These are phyloP conservation scores for Kuraishia floccosa DNA, from an alignment of 805 yeast genomes.

Conservation along the genomic window DNA sequence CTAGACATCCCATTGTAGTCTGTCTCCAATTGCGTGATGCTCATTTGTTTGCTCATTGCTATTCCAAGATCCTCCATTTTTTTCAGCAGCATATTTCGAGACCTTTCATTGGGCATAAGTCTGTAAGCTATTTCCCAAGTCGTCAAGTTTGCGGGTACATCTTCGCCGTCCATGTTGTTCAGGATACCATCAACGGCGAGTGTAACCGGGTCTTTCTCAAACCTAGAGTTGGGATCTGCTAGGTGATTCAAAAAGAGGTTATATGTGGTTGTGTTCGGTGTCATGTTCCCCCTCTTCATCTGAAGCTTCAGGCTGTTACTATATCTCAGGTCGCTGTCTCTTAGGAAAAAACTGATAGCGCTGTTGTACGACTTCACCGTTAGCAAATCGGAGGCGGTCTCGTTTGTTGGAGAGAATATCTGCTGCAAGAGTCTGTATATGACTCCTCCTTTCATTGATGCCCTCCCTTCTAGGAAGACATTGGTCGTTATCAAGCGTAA, in stretches of 20 bases:
- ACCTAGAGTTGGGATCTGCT: constrained; percentile 5
- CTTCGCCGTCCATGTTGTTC: constrained; percentile 16
- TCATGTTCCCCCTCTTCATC: constrained; percentile 21
- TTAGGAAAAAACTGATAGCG: constrained; percentile 24
- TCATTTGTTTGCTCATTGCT: constrained; percentile 16
- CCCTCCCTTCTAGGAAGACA: no score
- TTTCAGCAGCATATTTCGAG: constrained; percentile 18
- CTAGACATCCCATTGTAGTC: no score
- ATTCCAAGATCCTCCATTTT: constrained; percentile 18
- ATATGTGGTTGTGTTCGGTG: constrained; percentile 24
- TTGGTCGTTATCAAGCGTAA: no score
- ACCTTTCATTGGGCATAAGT: constrained; percentile 19
- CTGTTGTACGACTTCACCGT: constrained; percentile 22
- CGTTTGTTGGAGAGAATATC: constrained; percentile 26
- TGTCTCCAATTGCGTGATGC: no score
- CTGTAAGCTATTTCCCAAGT: constrained; percentile 26
- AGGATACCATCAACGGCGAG: constrained; percentile 14
- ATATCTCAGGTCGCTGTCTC: constrained; percentile 24
- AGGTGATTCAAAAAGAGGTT: constrained; percentile 23
- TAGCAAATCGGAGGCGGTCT: constrained; percentile 17
- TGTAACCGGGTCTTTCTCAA: constrained; percentile 8
- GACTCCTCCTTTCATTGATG: no score
- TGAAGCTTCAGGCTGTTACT: constrained; percentile 27
- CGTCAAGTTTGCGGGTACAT: constrained; percentile 18
- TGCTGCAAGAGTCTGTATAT: constrained; percentile 24